phyloP scores from a whole-genome alignment of 2,329 filamentous ascomycete species.

The Stemphylium beticola region DNA sequence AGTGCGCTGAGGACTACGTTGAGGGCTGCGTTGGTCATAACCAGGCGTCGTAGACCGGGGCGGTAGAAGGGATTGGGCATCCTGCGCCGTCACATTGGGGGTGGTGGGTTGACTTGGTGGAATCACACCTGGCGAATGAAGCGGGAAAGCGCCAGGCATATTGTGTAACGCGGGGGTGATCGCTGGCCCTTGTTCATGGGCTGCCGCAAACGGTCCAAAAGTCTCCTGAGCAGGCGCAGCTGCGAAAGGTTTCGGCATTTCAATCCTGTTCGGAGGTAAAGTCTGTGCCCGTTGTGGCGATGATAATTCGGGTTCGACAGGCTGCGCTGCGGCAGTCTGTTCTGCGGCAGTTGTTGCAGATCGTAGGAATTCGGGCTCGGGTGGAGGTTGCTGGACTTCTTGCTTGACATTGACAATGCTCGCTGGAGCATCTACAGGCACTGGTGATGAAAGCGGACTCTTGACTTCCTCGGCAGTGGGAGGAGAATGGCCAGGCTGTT shows the following conservation, averaged over 20 bases:
- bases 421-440: slow-evolving; percentile 19
- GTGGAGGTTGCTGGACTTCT: slow-evolving; percentile 7
- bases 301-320: slow-evolving; percentile 13
- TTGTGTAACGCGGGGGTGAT: slow-evolving; percentile 35
- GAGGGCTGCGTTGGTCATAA: slow-evolving; percentile 13
- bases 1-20: slow-evolving; percentile 22
- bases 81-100: slow-evolving; percentile 32
- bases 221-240: slow-evolving; percentile 1
- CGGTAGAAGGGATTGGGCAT: slow-evolving; percentile 28
- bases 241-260: slow-evolving; percentile 30
- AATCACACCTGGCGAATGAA: slow-evolving; percentile 53
- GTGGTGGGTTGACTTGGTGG: slow-evolving; percentile 50
- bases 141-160: slow-evolving; percentile 67
- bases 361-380: slow-evolving; percentile 1
- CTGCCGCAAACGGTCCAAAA: not conserved
- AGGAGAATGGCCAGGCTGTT: slow-evolving; percentile 60
- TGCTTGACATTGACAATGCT: slow-evolving; percentile 16
- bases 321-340: slow-evolving; percentile 12
- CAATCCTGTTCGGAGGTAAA: slow-evolving; percentile 30
- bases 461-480: slow-evolving; percentile 48
- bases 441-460: slow-evolving; percentile 25
- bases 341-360: slow-evolving; percentile 9
- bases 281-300: slow-evolving; percentile 28
- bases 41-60: slow-evolving; percentile 21
- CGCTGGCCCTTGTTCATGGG: slow-evolving; percentile 31